Evolutionary conservation across 2,329 filamentous ascomycete species (phyloP), one percentile per base, ranked within the genome.

Genomic region (Elsinoe perseae): DNA sequence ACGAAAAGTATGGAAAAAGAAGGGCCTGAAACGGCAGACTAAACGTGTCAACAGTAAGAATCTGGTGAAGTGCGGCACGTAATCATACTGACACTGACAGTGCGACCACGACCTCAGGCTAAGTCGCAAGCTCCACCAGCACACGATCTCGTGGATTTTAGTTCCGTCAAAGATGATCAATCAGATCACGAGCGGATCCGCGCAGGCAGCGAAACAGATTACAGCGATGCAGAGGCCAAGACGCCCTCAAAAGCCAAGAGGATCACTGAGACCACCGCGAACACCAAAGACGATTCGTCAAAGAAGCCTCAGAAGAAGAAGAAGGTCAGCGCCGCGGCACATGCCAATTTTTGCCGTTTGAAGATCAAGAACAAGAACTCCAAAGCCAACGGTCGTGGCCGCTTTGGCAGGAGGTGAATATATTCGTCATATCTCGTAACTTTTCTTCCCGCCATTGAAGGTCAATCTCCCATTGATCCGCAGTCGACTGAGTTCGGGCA

Each of bases 11-110:
- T 92, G 80, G 75, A 92, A 91, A 77, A 93, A 93, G 79, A 88
- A 87, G 74, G 87, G 87, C 0, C 80, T 87, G 67, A 93, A 93
- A 75, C 78, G 88, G 59, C 89, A 87, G 56, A 92, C 88, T 2
- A 77, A 84, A 60, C 75, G 78, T 48, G 77, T 80, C 56, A 89
- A 84, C 58, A 87, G 59, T 60, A 54, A 50, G 57, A 43, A 12
- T 3, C 18, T 1, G 6, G 14, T 14, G 2, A 2, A 9, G n/a
- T 2, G 3, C 6, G 16, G 3, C 38, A 9, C 25, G 12, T 16
- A 30, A 3, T 28, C 23, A 14, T 23, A 18, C 53, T 56, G 32
- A 56, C 16, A 21, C 10, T n/a, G 14, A 8, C 40, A 60, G 57
- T 61, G 57, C 56, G 57, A 44, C 53, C 53, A 46, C 30, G 23